A percentile compares a stretch with the other conserved stretches of the same genome.
phyloP scores from a whole-genome alignment of 257 asterid species.

The Plantago ovata region DNA sequence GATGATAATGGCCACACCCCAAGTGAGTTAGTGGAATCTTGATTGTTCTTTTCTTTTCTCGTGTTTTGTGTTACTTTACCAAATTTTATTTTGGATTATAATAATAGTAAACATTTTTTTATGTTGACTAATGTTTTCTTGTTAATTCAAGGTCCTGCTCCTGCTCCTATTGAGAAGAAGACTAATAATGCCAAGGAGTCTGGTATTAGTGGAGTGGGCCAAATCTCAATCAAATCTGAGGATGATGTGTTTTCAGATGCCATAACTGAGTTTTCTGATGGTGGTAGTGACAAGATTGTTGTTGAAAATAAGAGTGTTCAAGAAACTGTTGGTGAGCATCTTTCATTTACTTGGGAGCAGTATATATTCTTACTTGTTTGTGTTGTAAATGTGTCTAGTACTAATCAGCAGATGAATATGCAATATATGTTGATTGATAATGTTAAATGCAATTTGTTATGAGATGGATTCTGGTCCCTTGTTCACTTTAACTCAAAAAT shows the following conservation, averaged over 20 bases:
- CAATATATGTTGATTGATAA: too few relatives aligned
- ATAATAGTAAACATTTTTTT: neutral
- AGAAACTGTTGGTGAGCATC: slow-evolving; percentile 39
- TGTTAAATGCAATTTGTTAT: too few relatives aligned
- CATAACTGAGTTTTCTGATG: slow-evolving; percentile 57
- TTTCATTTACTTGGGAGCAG: slow-evolving; percentile 9
- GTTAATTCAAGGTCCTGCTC: slow-evolving; percentile 52
- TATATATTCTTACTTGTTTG: slow-evolving; percentile 11
- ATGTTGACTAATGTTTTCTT: neutral
- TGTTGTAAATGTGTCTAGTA: slow-evolving; percentile 11
- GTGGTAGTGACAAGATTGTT: slow-evolving; percentile 42
- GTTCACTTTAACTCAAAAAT: too few relatives aligned
- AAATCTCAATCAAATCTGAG: slow-evolving; percentile 49
- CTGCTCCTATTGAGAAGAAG: slow-evolving; percentile 31
- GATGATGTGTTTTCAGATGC: slow-evolving; percentile 82
- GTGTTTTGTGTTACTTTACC: neutral
- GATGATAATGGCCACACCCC: slow-evolving; percentile 51
- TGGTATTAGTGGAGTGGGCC: slow-evolving; percentile 37
- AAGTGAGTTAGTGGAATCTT: slow-evolving; percentile 35
- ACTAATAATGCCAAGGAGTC: slow-evolving; percentile 21
- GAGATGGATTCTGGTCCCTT: too few relatives aligned
- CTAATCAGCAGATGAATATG: neutral
- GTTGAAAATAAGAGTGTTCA: slow-evolving; percentile 31
- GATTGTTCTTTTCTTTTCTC: neutral
- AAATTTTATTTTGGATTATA: too few relatives aligned